Percentiles rank a stretch among this genome's conserved stretches.
Evolutionary conservation across 805 yeast species (phyloP).

Genomic region (Metschnikowia reukaufii): DNA sequence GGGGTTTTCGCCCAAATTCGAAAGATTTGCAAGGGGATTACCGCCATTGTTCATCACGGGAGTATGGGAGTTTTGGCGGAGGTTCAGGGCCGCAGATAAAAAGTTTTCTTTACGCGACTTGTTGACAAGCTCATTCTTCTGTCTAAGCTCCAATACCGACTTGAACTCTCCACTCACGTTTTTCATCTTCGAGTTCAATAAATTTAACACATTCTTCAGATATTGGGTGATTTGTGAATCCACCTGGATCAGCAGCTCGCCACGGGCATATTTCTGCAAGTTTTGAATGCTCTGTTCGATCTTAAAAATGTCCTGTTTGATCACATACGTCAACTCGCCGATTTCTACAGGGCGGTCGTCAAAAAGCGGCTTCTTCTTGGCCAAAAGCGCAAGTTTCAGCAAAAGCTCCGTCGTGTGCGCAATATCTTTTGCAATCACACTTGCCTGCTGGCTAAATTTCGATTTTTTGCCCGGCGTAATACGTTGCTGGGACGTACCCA

Average conservation of each 20-base stretch:
- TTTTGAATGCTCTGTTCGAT: slow-evolving; percentile 70
- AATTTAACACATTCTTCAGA: slow-evolving; percentile 81
- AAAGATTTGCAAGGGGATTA: slow-evolving; percentile 9
- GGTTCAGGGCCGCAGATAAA: slow-evolving; percentile 50
- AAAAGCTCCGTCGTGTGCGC: slow-evolving; percentile 80
- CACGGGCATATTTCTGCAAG: slow-evolving; percentile 53
- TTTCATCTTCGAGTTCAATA: slow-evolving; percentile 85
- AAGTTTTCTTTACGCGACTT: slow-evolving; percentile 83
- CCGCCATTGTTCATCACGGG: slow-evolving; percentile 22
- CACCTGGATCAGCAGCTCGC: slow-evolving; percentile 39
- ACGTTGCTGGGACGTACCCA: slow-evolving; percentile 23
- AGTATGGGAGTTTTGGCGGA: slow-evolving; percentile 28
- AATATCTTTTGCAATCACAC: slow-evolving; percentile 83
- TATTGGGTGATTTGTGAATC: slow-evolving; percentile 71
- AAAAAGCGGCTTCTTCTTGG: slow-evolving; percentile 85
- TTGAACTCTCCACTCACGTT: slow-evolving; percentile 91
- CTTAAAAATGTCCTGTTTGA: slow-evolving; percentile 81
- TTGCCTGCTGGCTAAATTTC: slow-evolving; percentile 60
- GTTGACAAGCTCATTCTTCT: slow-evolving; percentile 75
- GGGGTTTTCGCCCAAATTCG: slow-evolving; percentile 40
- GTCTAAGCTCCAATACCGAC: slow-evolving; percentile 84
- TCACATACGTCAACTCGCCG: slow-evolving; percentile 83
- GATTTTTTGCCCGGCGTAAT: slow-evolving; percentile 33
- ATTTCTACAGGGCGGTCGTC: slow-evolving; percentile 95
- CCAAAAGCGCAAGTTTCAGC: slow-evolving; percentile 76